phyloP scores from a whole-genome alignment of 1,139 yeast species.

The Zygoascus meyerae region DNA sequence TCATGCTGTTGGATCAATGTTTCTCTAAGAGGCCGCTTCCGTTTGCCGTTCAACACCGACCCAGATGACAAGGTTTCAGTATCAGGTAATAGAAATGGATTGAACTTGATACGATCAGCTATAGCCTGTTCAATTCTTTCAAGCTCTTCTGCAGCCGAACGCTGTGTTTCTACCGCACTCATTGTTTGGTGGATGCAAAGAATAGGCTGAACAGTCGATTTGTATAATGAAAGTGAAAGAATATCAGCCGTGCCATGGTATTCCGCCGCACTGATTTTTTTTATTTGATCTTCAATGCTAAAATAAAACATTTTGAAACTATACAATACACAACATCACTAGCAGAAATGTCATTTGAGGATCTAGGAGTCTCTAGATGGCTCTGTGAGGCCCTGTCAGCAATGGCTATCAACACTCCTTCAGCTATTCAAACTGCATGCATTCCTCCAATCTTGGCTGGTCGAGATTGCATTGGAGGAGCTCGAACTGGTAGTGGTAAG shows the following conservation, averaged over 20 bases:
- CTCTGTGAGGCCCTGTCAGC: conserved; percentile 70
- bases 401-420: conserved; percentile 79
- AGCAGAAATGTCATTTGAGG: conserved; percentile 41
- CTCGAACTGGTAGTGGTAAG: conserved; percentile 97
- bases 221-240: conserved; percentile 1
- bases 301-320: neutral
- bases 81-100: conserved; percentile 44
- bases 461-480: conserved; percentile 94
- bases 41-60: conserved; percentile 33
- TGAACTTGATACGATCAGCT: conserved; percentile 43
- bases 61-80: conserved; percentile 20
- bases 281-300: neutral
- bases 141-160: conserved; percentile 45
- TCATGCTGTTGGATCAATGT: conserved; percentile 65
- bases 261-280: too few relatives aligned
- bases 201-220: too few relatives aligned
- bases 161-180: conserved; percentile 33
- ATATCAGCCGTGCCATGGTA: neutral
- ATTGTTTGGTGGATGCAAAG: neutral
- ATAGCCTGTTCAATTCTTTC: conserved; percentile 54
- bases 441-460: conserved; percentile 81
- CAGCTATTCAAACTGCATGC: conserved; percentile 81
- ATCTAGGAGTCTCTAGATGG: conserved; percentile 81
- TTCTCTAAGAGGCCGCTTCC: conserved; percentile 39
- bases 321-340: neutral